phyloP scores from a whole-genome alignment of 2,329 filamentous ascomycete species.

The Diplodia corticola region DNA sequence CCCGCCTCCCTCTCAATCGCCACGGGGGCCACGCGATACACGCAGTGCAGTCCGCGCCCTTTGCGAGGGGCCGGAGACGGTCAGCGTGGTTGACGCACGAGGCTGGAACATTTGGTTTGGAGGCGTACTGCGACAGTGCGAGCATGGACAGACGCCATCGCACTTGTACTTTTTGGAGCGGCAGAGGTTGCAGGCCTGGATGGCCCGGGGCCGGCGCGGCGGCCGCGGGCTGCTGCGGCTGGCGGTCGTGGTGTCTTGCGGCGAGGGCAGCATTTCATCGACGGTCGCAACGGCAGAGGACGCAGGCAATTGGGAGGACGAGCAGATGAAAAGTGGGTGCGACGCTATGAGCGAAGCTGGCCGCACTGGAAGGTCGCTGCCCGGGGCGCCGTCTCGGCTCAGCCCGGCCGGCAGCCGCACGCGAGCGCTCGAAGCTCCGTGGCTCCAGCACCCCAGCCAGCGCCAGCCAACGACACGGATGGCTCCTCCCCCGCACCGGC shows the following conservation, averaged over 20 bases:
- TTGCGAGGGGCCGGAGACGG: background rate
- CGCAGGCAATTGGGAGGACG: background rate
- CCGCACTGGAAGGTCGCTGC: background rate
- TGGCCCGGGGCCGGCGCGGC: constrained; percentile 41
- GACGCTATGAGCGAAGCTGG: background rate
- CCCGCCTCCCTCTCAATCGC: constrained; percentile 5
- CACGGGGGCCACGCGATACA: constrained; percentile 23
- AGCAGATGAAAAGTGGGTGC: background rate
- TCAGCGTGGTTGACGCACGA: background rate
- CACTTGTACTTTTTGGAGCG: constrained; percentile 53
- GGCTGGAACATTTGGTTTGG: background rate
- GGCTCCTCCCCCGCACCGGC: background rate
- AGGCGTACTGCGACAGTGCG: constrained; percentile 46
- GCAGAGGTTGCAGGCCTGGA: constrained; percentile 50
- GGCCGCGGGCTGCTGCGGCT: constrained; percentile 22
- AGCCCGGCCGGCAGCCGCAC: background rate
- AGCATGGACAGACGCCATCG: constrained; percentile 48
- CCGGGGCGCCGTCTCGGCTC: background rate
- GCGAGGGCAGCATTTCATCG: constrained; percentile 20
- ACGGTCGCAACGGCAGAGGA: background rate
- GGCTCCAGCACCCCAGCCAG: background rate
- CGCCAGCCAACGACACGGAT: background rate
- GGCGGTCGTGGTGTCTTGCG: constrained; percentile 15
- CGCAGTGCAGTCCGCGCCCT: constrained; percentile 26
- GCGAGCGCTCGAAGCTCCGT: background rate